Conservation (phyloP, 345 rosid species). For the Hibiscus mutabilis region DNA sequence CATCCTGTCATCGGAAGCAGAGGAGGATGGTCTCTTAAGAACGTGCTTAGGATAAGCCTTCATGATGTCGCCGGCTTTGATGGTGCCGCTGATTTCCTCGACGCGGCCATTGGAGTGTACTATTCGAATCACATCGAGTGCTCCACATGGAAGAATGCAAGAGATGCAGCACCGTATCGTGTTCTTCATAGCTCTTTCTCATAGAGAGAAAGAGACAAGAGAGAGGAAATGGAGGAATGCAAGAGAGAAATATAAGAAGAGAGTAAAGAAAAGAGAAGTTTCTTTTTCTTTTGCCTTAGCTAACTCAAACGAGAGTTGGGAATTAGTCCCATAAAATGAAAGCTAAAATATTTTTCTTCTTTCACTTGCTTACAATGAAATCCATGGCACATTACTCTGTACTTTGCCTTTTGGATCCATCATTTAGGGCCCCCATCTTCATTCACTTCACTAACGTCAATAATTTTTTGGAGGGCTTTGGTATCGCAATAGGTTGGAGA, state of each 20-base stretch:
- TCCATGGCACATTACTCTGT: constrained; percentile 49
- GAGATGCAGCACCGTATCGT: constrained; percentile 90
- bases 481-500: constrained; percentile 18
- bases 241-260: constrained; percentile 3
- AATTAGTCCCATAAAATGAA: too few relatives aligned
- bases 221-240: constrained; percentile 5
- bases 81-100: constrained; percentile 84
- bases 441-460: constrained; percentile 29
- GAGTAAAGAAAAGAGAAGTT: constrained; percentile 3
- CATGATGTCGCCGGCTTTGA: constrained; percentile 80
- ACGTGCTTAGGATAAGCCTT: constrained; percentile 77
- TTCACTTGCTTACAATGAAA: constrained; percentile 46
- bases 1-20: constrained; percentile 37
- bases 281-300: not conserved
- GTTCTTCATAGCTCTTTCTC: constrained; percentile 53
- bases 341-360: not conserved
- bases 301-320: not conserved
- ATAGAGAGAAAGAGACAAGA: constrained; percentile 10
- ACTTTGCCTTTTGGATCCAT: constrained; percentile 70
- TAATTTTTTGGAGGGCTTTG: constrained; percentile 15
- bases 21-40: constrained; percentile 65
- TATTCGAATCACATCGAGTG: constrained; percentile 87
- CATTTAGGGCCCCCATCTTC: constrained; percentile 42
- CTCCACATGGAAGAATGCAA: constrained; percentile 97
- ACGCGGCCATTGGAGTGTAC: constrained; percentile 89